Percentiles rank a stretch among this genome's conserved stretches.
phyloP scores from a whole-genome alignment of 2,329 filamentous ascomycete species.

The Hirsutella rhossiliensis region DNA sequence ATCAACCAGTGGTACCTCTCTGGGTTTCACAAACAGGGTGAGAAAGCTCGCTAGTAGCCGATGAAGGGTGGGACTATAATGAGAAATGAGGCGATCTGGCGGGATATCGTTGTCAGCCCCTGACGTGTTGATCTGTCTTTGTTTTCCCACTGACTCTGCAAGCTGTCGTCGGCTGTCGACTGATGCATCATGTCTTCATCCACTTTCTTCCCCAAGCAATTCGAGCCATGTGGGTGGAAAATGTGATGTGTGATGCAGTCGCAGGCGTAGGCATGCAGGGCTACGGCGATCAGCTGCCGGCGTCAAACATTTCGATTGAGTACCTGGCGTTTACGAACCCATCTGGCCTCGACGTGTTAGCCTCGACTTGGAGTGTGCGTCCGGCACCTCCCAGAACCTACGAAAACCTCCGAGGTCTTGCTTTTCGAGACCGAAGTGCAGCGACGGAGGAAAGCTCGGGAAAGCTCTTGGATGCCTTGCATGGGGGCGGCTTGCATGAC shows the following conservation, averaged over 20 bases:
- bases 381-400: constrained; percentile 17
- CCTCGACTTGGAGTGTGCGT: background rate
- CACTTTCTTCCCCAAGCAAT: constrained; percentile 40
- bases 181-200: constrained; percentile 58
- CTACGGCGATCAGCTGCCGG: constrained; percentile 11
- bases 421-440: constrained; percentile 31
- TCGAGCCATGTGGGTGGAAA: constrained; percentile 53
- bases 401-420: constrained; percentile 47
- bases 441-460: constrained; percentile 39
- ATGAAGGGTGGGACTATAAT: constrained; percentile 43
- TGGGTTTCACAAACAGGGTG: constrained; percentile 37
- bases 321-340: constrained; percentile 11
- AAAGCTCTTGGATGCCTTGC: constrained; percentile 44
- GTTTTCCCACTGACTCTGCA: constrained; percentile 40
- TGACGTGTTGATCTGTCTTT: background rate
- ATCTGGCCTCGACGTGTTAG: constrained; percentile 13
- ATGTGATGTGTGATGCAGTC: constrained; percentile 58
- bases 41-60: constrained; percentile 32
- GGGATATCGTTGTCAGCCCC: constrained; percentile 4
- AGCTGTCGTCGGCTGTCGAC: constrained; percentile 53
- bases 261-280: constrained; percentile 54
- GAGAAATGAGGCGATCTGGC: constrained; percentile 44
- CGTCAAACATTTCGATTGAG: background rate
- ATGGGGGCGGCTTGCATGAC: constrained; percentile 44
- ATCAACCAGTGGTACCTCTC: constrained; percentile 46